Base-by-base conservation (phyloP, 805 yeast species). In the Candida corydali region DNA sequence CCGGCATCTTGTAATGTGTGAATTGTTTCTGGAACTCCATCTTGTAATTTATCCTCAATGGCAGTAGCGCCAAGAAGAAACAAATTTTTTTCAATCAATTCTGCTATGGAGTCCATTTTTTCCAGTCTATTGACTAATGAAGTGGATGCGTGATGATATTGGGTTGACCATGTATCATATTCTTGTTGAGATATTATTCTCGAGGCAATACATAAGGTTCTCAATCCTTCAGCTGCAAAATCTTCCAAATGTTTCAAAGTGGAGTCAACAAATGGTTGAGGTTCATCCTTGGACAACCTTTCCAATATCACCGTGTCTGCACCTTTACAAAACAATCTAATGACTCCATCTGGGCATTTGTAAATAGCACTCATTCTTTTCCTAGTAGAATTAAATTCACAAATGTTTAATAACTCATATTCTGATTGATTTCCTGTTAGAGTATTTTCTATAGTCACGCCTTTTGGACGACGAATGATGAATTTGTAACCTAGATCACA, bases 21-120 rank as follows among this genome's bases (percentile, higher is more conserved):
- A 42, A 93, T 94, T 1, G 98, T 88, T 47, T 93, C 98, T 2
- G 99, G 98, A 15, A 93, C 99, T 27, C 97, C 98, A 40, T 91
- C 98, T 64, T 93, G 99, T 32, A 93, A 68, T 55, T 93, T 91
- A 58, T 93, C 99, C 58, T 93, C 99, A 55, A 93, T 93, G 1
- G 98, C 99, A 25, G 98, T 94, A 2, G 98, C 98, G 26, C 99
- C 99, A 12, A 93, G 65, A 26, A 93, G 63, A 42, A 80, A 81
- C 46, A 93, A 64, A 42, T 85, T 82, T 25, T 68, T 73, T 58
- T 93, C 99, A 43, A 93, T 88, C 37, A 78, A 49, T 51, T 91
- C 96, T 0, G 98, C 98, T 9, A 84, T 95, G 7, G 75, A 85
- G 52, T 89, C 98, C 38, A 94, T 66, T 52, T 78, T 80, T 18